Percentiles rank a stretch among this genome's conserved stretches.
Conservation (phyloP, 75 land plant genomes). For the Cryptomeria japonica region DNA sequence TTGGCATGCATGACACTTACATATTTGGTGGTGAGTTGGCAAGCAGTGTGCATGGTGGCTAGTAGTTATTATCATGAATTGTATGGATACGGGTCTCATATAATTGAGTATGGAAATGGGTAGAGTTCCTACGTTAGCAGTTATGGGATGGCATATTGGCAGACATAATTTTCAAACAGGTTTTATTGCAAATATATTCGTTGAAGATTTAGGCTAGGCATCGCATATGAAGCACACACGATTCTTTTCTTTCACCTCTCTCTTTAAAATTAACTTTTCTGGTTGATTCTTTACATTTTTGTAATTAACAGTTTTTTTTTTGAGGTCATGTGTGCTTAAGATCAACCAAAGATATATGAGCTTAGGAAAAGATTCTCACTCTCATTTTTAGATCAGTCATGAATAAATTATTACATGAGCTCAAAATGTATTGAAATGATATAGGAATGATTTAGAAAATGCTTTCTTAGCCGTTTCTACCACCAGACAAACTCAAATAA, state of each 20-base stretch:
- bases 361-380: too few relatives aligned
- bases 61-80: neutral
- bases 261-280: neutral
- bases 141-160: neutral
- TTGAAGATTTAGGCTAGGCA: neutral
- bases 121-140: neutral
- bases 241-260: neutral
- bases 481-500: neutral
- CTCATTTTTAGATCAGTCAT: neutral
- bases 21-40: neutral
- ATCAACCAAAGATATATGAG: too few relatives aligned
- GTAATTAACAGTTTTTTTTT: neutral
- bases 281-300: neutral
- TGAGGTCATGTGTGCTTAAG: neutral
- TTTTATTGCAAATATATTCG: neutral
- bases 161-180: neutral
- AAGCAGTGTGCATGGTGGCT: neutral
- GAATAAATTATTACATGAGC: neutral
- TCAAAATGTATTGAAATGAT: neutral
- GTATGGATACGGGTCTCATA: neutral
- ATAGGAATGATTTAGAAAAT: neutral
- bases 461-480: neutral
- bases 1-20: neutral
- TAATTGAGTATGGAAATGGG: neutral
- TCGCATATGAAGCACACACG: neutral